Evolutionary conservation across 2,329 filamentous ascomycete species (phyloP), one percentile per base, ranked within the genome.

Genomic region (Epichloe scottii): DNA sequence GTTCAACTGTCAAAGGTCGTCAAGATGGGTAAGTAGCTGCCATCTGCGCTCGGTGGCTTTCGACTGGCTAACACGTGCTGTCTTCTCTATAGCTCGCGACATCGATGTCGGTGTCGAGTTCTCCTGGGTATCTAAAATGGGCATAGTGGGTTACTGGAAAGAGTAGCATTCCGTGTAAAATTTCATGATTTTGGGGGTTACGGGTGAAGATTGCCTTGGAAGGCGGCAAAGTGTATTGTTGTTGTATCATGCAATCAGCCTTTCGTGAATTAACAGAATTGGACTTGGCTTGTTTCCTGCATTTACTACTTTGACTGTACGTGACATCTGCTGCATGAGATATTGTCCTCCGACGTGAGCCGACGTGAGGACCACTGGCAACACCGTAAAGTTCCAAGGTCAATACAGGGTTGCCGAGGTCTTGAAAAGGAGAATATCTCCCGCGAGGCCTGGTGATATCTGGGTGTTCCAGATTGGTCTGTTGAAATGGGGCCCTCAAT

Each of bases 1-100:
- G 93, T 98, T 58, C 91, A 98, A 73, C 91, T 98, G 72, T 96
- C 89, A 63, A 97, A 96, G 82, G 87, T 98, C 60, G 93, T 98
- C 64, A 97, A 97, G 84, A 87, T 95, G 84, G 88, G 84, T 87
- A 74, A 76, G 84, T 79, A 19, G 39, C 35, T 34, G 47, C 21
- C 11, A 21, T 30, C 12, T 23, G 41, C 15, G 23, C 15, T 8
- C 8, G 17, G 39, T 15, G 10, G 7, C 6, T 34, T 35, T 42
- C 39, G 5, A 30, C 37, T 10, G 17, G 49, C 60, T 64, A 61
- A 60, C 41, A n/a, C 48, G 33, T 46, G 23, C 37, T 51, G 21
- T 43, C 17, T 43, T n/a, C 5, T 47, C 30, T 38, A 48, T 61
- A 87, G 87, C 93, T 63, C 87, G 91, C 63, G 90, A 96, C 62